Conservation (phyloP, 2,329 filamentous ascomycete species). For the Pyrenophora seminiperda region DNA sequence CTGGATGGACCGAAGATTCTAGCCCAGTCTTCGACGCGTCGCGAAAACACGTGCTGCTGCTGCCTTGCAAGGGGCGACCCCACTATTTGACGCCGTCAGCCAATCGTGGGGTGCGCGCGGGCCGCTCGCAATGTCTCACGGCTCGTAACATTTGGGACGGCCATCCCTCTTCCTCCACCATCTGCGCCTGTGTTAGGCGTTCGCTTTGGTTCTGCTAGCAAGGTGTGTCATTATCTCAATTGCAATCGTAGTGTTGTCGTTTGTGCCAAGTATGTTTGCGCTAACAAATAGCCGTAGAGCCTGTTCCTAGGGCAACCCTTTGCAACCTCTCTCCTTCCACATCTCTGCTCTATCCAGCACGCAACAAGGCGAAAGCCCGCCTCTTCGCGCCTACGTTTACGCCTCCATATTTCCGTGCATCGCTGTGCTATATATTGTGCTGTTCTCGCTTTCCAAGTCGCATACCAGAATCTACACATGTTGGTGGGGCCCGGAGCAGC, state of each 20-base stretch:
- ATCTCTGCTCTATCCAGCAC: constrained; percentile 4
- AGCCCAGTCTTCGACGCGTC: no score
- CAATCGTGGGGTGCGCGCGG: constrained; percentile 14
- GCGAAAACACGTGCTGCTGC: neutral
- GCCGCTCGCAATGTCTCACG: constrained; percentile 26
- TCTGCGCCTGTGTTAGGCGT: constrained; percentile 12
- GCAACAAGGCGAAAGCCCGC: constrained; percentile 28
- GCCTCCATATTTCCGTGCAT: neutral
- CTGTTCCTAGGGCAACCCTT: constrained; percentile 34
- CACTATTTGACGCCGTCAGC: constrained; percentile 2
- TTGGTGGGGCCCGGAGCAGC: neutral
- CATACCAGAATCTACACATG: neutral
- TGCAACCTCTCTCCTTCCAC: constrained; percentile 16
- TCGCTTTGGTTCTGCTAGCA: constrained; percentile 14
- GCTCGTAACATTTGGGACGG: constrained; percentile 22
- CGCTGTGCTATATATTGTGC: constrained; percentile 7
- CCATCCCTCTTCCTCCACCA: constrained; percentile 20
- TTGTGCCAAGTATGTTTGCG: constrained; percentile 8
- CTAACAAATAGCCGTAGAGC: constrained; percentile 23
- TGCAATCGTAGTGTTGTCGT: constrained; percentile 10
- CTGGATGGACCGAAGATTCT: no score
- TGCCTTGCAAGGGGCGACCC: constrained; percentile 7
- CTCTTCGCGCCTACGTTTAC: constrained; percentile 13
- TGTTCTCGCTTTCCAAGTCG: neutral
- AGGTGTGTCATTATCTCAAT: constrained; percentile 15